Base-by-base conservation (phyloP, 2,329 filamentous ascomycete species). In the Escovopsis sp. region DNA sequence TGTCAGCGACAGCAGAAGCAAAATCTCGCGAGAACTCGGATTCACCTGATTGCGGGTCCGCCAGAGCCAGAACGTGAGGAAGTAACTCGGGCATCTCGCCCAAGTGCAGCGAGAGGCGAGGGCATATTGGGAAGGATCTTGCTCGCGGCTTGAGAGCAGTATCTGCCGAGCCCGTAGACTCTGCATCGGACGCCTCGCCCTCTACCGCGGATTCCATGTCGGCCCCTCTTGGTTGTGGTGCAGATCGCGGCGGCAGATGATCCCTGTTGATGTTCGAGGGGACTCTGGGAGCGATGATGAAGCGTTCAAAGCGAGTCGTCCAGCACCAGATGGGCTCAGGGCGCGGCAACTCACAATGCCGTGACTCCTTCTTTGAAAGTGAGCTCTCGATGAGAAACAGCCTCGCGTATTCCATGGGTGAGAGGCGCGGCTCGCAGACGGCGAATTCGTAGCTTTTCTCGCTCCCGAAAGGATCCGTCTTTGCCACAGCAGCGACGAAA, bases 381-480 rank as follows among this genome's bases (percentile, higher is more conserved):
- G 57, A 52, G 36, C 60, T 55, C 38, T 62, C 57, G 3, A 66
- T 45, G 32, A 62, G 51, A 38, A 59, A 62, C 6, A 55, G 48
- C 7, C 63, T 56, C 8, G 53, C 44, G 39, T 65, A 65, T 36
- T 66, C 63, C 60, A 66, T 63, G 1, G 61, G 60, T 1, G 62
- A 64, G 4, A 66, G 39, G 0, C 61, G 56, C 1, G 61, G 59
- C 18, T 47, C 42, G 4, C 40, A 47, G 18, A 62, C 43, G 12
- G 7, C 34, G 37, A 45, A 51, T 19, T 26, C 34, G 41, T 30
- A 44, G 26, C 8, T 28, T 12, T 39, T 38, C 33, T 18, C 44
- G 40, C 4, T 19, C 30, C 15, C 18, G n/a, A 40, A 12, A 3
- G 39, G 43, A 12, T 8, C 32, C 34, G n/a, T 39, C 43, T 41